Evolutionary conservation across 2,329 filamentous ascomycete species (phyloP), one percentile per base, ranked within the genome.

Genomic region (Pseudogymnoascus sp.): DNA sequence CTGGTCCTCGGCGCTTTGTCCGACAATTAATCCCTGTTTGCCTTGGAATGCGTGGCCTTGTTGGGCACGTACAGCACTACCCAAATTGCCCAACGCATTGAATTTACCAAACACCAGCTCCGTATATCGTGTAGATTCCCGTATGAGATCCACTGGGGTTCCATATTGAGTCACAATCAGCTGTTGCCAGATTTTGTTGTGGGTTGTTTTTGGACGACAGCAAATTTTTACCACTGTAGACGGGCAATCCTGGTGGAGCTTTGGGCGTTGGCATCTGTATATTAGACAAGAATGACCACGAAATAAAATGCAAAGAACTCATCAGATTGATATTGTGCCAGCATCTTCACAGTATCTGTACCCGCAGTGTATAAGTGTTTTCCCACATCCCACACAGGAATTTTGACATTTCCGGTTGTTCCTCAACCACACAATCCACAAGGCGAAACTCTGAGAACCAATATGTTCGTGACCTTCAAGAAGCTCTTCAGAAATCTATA

Each of bases 391-490:
- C 22, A 25, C 22, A 54, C 47, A 32, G 7, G 47, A 9, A 32
- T 54, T 32, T 28, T 54, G 47, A 54, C 28, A 54, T 54, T 32
- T 54, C 8, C 8, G 47, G 47, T 54, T 54, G 47, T 54, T 54
- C 25, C 47, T 54, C 47, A 54, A 54, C 47, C 47, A 54, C 25
- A 18, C 47, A 54, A 34, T 32, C 11, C 28, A 32, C 47, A 32
- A 54, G 47, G 47, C 47, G 47, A 54, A 54, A 32, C 47, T 54
- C 47, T 54, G n/a, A 32, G 47, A 54, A 54, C 47, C 47, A 54
- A 54, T 54, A 54, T 54, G 47, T 54, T 54, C 47, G 47, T 54
- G 47, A 54, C 47, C 47, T 54, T 54, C n/a, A 32, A 28, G 47
- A 54, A 54, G 32, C 47, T 54, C 11, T 54, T 54, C 47, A 54